Base-by-base conservation (phyloP, 106 monocot genomes). In the Dactylorhiza incarnata region DNA sequence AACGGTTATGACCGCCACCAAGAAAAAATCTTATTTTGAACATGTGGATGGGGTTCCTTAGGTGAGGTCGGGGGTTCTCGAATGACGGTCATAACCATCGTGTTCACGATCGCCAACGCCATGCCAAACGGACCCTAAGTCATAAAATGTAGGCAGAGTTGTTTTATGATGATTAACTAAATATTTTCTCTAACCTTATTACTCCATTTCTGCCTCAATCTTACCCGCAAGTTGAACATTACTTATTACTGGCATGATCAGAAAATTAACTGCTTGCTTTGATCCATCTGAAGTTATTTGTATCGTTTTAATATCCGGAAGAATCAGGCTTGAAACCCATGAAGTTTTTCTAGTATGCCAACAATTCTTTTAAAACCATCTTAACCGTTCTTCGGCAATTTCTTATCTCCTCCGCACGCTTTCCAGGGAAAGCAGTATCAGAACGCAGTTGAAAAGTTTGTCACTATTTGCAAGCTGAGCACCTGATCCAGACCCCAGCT, bases 351-450 rank as follows among this genome's bases (percentile, higher is more conserved):
- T 58, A 43, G 45, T 44, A 59, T 74, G 37, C 37, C 13, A 11
- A 54, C 20, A 53, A 58, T 15, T 26, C 25, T 15, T 71, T 48
- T 22, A 69, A 44, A 44, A 20, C 43, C 5, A 16, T 66, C 12
- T 48, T 58, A 5, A 58, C 20, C 22, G 10, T 50, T 37, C 7
- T 77, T 51, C 17, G 68, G 5, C 51, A 67, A 66, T 5, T 69
- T 46, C 1, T 46, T 69, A 46, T 44, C 7, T 43, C 8, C 63
- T 47, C n/a, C 8, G 49, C 9, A 63, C 11, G 0, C 53, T 53
- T 72, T 74, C 29, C 87, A 96, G 96, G 96, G 96, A 77, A 96
- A 93, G 13, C 93, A 96, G 58, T 93, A 96, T 69, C 96, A 89
- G 7, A 93, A 91, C 82, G 96, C 96, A 6, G 87, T 96, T 19